A percentile compares a stretch with the other conserved stretches of the same genome.
Conservation (phyloP, 2,329 filamentous ascomycete species). For the Claviceps digitariae region DNA sequence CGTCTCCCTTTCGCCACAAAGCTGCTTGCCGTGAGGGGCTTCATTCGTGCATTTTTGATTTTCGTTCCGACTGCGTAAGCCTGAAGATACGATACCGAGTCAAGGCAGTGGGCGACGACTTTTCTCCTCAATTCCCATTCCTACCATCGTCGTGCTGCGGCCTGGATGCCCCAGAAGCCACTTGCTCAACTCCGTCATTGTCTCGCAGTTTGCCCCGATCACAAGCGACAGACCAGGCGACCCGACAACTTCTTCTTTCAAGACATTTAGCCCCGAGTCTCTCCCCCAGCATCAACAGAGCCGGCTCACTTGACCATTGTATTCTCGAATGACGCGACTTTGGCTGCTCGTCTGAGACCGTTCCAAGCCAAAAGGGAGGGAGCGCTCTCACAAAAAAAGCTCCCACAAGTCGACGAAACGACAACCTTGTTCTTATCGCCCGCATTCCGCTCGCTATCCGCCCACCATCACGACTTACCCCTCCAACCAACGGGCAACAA, state of each 20-base stretch:
- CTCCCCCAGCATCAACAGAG: not conserved
- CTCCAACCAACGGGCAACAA: not conserved
- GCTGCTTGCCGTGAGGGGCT: constrained; percentile 1
- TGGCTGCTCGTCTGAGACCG: constrained; percentile 6
- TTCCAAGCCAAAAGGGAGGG: constrained; percentile 5
- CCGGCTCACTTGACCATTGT: constrained; percentile 3
- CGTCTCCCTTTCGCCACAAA: constrained; percentile 1
- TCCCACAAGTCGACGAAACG: constrained; percentile 3
- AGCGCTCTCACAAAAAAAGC: constrained; percentile 1
- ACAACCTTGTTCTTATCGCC: not conserved
- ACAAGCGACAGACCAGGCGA: not conserved
- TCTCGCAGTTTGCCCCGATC: not conserved
- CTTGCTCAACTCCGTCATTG: not conserved
- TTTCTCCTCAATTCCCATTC: not conserved
- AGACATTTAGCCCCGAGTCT: not conserved
- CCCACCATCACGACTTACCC: not conserved
- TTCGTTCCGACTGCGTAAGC: not conserved
- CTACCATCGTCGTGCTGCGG: not conserved
- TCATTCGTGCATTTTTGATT: not conserved
- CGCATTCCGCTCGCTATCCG: not conserved
- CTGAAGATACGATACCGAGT: not conserved
- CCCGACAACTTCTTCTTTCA: not conserved
- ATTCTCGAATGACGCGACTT: constrained; percentile 8
- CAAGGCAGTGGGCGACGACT: not conserved
- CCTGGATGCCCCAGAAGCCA: not conserved